Percentiles rank a stretch among this genome's conserved stretches.
phyloP scores from a whole-genome alignment of 805 yeast species.

The Candida insectalens region DNA sequence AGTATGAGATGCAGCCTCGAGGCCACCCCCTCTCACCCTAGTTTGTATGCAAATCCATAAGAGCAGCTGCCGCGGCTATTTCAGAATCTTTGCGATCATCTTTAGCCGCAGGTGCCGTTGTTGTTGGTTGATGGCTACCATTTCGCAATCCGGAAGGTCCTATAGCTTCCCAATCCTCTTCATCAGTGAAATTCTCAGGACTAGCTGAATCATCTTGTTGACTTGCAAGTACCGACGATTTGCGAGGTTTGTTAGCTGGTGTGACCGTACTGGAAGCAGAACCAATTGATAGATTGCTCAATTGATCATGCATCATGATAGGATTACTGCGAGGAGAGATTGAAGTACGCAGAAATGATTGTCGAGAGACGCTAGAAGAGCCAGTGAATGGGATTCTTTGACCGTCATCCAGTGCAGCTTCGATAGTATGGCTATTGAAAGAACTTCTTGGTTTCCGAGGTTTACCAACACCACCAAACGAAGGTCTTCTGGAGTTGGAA shows the following conservation, averaged over 20 bases:
- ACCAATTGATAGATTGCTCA: neutral
- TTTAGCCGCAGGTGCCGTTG: slow-evolving; percentile 12
- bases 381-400: slow-evolving; percentile 27
- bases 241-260: too few relatives aligned
- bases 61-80: slow-evolving; percentile 26
- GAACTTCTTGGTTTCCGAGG: slow-evolving; percentile 26
- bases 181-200: slow-evolving; percentile 81
- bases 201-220: slow-evolving; percentile 3
- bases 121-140: slow-evolving; percentile 11
- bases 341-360: slow-evolving; percentile 29
- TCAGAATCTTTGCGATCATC: slow-evolving; percentile 17
- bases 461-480: slow-evolving; percentile 25
- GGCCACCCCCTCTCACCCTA: neutral
- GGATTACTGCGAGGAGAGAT: slow-evolving; percentile 20
- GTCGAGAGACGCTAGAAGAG: slow-evolving; percentile 24
- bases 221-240: neutral
- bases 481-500: slow-evolving; percentile 17
- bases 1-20: neutral
- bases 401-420: slow-evolving; percentile 23
- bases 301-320: slow-evolving; percentile 7
- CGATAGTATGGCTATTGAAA: slow-evolving; percentile 22
- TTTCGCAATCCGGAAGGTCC: slow-evolving; percentile 59
- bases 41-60: slow-evolving; percentile 21
- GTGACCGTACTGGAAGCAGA: too few relatives aligned
- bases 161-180: slow-evolving; percentile 91